phyloP scores from a whole-genome alignment of 1,139 yeast genomes.

The Sugiyamaella novakii region DNA sequence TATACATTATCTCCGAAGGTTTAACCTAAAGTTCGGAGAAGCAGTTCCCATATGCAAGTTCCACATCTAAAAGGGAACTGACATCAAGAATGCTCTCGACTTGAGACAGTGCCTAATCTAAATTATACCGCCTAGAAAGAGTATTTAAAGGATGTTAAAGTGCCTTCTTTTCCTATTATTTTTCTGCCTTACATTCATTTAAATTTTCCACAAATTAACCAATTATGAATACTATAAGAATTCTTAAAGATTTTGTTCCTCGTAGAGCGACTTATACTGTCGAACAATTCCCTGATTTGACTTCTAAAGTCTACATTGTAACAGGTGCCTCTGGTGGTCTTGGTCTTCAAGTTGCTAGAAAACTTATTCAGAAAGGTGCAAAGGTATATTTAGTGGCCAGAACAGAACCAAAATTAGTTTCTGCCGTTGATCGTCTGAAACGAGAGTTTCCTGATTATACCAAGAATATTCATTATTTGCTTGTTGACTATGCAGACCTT shows the following conservation, averaged over 20 bases:
- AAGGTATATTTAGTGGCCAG: conserved; percentile 38
- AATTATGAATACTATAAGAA: conserved; percentile 5
- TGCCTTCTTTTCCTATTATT: background rate
- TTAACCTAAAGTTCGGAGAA: too few relatives aligned
- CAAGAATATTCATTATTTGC: conserved; percentile 27
- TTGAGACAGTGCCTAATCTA: too few relatives aligned
- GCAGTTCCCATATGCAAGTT: too few relatives aligned
- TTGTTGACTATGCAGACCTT: conserved; percentile 50
- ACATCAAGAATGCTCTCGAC: too few relatives aligned
- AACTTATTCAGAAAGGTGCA: conserved; percentile 34
- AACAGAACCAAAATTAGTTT: conserved; percentile 27
- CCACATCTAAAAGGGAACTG: too few relatives aligned
- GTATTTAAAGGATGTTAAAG: background rate
- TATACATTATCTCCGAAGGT: too few relatives aligned
- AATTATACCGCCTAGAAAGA: too few relatives aligned
- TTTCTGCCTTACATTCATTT: background rate
- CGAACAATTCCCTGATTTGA: conserved; percentile 48
- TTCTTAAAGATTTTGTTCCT: conserved; percentile 15
- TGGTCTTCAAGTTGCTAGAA: conserved; percentile 34
- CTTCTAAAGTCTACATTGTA: conserved; percentile 43
- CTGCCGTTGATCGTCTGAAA: conserved; percentile 26
- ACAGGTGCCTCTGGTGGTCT: conserved; percentile 41
- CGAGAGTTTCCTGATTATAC: conserved; percentile 25
- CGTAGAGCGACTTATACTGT: conserved; percentile 40
- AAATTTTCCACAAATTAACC: background rate